phyloP scores from a whole-genome alignment of 306 rosid genomes.

The Cyamopsis tetragonoloba region DNA sequence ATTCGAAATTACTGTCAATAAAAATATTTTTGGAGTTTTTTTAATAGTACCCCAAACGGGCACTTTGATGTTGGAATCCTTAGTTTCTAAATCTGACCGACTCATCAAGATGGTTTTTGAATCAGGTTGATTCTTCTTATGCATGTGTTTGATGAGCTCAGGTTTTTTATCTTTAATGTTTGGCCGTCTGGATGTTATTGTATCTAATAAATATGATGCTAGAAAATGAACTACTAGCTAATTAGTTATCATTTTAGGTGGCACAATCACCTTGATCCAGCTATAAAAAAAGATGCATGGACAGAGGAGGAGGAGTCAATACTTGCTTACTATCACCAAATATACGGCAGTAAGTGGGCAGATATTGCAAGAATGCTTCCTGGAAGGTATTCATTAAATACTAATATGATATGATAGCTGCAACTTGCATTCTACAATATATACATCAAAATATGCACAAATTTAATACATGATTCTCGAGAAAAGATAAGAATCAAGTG shows the following conservation, averaged over 20 bases:
- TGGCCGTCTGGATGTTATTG: too few species aligned
- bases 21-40: too few species aligned
- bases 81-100: neutral
- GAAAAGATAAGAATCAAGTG: neutral
- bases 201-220: neutral
- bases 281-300: constrained; percentile 54
- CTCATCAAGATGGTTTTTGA: neutral
- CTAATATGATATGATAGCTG: neutral
- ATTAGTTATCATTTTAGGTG: constrained; percentile 45
- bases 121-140: neutral
- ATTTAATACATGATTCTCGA: neutral
- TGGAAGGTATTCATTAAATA: constrained; percentile 48
- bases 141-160: neutral
- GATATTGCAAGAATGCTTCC: constrained; percentile 65
- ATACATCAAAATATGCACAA: neutral
- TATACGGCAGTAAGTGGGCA: constrained; percentile 64
- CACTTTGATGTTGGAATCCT: neutral
- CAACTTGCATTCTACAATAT: neutral
- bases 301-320: constrained; percentile 46
- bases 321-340: constrained; percentile 42
- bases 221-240: neutral
- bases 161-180: too few species aligned
- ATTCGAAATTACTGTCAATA: too few species aligned
- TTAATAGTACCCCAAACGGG: too few species aligned
- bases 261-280: constrained; percentile 58